Base-by-base conservation (phyloP, 148 eudicot species). In the Rhododendron ovatum region DNA sequence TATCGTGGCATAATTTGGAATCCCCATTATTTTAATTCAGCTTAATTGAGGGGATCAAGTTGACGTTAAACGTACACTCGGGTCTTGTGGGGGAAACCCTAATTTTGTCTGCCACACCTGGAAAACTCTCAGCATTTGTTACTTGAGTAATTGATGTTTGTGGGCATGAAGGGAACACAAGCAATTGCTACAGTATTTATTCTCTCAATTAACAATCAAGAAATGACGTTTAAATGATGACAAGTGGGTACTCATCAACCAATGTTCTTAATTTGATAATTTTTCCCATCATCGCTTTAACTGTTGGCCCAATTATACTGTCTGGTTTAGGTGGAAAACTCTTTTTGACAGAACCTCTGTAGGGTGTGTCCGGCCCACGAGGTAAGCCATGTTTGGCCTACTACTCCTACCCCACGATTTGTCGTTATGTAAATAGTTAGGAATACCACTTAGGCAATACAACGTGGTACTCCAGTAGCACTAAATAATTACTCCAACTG, bases 151-250 rank as follows among this genome's bases (percentile, higher is more conserved):
- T 77, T 84, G 26, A 63, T 83, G 33, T 79, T 71, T 89, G 92
- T 71, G 73, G 92, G 74, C 89, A 87, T 76, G 91, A 92, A 85
- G n/a, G 79, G 93, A 33, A 93, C 94, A 86, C 84, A 43, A 89
- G 85, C 90, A 88, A 87, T 91, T 90, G 47, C 50, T 74, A 88
- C 41, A 57, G 39, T n/a, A 53, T 30, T 0, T 57, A 82, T 13
- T 78, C 55, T 61, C 59, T 84, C 82, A 82, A 74, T 59, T 84
- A 51, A 45, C 65, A 84, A 75, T 63, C 78, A 65, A 47, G 65
- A 83, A 41, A 57, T 84, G 87, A 82, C 87, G 35, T 86, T 18
- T 39, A 7, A 48, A 45, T 22, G 76, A 22, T 22, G 77, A n/a
- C 77, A 88, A 82, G 61, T 82, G 74, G 80, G 24, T 30, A 30